Evolutionary conservation across 805 yeast species (phyloP).

Genomic region (Debaryomyces tyrocola): DNA sequence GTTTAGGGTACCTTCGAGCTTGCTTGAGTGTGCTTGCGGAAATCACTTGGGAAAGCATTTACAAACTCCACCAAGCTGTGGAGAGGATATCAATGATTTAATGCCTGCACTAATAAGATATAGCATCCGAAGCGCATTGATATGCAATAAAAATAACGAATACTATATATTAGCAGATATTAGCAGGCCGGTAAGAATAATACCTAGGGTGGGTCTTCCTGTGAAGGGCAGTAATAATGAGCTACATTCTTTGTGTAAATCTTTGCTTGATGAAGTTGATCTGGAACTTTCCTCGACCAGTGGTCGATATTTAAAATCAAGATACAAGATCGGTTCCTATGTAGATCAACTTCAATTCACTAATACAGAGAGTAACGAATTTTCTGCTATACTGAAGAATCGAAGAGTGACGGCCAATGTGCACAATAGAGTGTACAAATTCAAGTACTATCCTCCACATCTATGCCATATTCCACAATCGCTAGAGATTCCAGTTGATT

Average conservation of each 20-base stretch:
- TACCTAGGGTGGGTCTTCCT: neutral
- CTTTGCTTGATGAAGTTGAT: neutral
- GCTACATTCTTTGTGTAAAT: neutral
- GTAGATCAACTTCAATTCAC: neutral
- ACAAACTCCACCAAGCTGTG: slow-evolving; percentile 8
- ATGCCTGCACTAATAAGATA: slow-evolving; percentile 3
- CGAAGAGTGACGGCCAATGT: neutral
- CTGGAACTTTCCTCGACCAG: neutral
- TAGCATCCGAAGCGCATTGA: slow-evolving; percentile 2
- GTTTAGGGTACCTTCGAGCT: slow-evolving; percentile 9
- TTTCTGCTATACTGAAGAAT: too few species aligned
- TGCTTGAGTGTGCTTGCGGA: slow-evolving; percentile 6
- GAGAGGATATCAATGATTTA: neutral
- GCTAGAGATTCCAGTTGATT: neutral
- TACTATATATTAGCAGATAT: slow-evolving; percentile 1
- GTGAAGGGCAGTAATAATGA: neutral
- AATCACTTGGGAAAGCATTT: slow-evolving; percentile 2
- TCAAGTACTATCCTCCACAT: slow-evolving; percentile 4
- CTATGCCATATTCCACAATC: slow-evolving; percentile 1
- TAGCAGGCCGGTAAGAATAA: neutral
- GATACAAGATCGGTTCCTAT: neutral
- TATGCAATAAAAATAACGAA: slow-evolving; percentile 1
- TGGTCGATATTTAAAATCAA: neutral
- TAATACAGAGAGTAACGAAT: too few species aligned
- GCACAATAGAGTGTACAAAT: neutral